Percentiles rank a stretch among this genome's conserved stretches.
Conservation (phyloP, 331 rosid species). For the Malus hybrid region DNA sequence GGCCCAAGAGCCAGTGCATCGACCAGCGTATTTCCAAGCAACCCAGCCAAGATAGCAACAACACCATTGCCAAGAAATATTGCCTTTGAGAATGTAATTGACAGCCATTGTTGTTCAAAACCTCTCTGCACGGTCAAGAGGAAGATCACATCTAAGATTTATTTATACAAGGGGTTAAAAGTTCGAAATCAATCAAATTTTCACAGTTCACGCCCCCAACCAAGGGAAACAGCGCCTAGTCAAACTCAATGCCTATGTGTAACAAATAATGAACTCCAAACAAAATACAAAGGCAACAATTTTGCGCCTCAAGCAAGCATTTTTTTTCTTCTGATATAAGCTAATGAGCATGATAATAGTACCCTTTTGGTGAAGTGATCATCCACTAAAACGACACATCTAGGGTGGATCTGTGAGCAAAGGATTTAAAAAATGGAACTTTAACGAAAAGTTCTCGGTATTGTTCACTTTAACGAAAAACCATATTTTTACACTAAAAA, state of each 20-base stretch:
- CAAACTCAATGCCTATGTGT: background rate
- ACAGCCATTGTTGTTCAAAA: constrained; percentile 94
- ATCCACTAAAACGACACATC: background rate
- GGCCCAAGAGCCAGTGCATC: constrained; percentile 86
- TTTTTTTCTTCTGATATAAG: background rate
- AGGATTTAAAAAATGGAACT: too few species aligned
- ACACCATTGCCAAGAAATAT: constrained; percentile 98
- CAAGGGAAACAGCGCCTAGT: background rate
- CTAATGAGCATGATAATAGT: background rate
- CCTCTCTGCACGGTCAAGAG: constrained; percentile 60
- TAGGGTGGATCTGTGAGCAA: background rate
- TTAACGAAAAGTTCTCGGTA: too few species aligned
- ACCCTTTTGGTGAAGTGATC: background rate
- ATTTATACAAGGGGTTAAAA: constrained; percentile 9
- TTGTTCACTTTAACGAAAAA: too few species aligned
- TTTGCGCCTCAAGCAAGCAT: background rate
- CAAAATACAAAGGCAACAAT: background rate
- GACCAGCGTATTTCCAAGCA: constrained; percentile 87
- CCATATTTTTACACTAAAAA: too few species aligned
- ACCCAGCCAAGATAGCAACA: constrained; percentile 82
- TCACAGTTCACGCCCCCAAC: background rate
- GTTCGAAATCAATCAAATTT: constrained; percentile 8
- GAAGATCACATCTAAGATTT: background rate
- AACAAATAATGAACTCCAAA: background rate
- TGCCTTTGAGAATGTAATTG: constrained; percentile 91